Evolutionary conservation across 164 flowering plant species (phyloP).

Genomic region (Amborella trichopoda): DNA sequence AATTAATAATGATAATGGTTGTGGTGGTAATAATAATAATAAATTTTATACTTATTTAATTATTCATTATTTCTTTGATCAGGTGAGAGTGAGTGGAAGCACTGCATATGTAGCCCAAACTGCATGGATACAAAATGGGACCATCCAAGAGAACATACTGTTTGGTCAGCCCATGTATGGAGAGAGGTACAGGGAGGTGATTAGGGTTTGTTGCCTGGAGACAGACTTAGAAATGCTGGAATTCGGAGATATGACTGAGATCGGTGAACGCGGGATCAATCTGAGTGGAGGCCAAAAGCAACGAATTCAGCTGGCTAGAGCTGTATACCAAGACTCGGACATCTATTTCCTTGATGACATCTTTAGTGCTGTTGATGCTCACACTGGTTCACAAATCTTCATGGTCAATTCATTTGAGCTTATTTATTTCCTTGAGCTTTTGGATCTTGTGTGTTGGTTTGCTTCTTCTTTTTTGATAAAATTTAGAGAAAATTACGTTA

Average conservation of each 20-base stretch:
- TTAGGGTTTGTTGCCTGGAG: conserved; percentile 72
- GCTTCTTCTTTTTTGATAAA: too few relatives aligned
- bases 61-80: conserved; percentile 4
- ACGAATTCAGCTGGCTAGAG: conserved; percentile 92
- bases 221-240: conserved; percentile 98
- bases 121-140: conserved; percentile 94
- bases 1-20: too few relatives aligned
- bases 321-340: conserved; percentile 91
- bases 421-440: too few relatives aligned
- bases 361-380: conserved; percentile 98
- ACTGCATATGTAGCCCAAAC: conserved; percentile 98
- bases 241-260: conserved; percentile 91
- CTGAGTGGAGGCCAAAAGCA: conserved; percentile 99
- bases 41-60: too few relatives aligned
- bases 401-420: too few relatives aligned
- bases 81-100: conserved; percentile 83
- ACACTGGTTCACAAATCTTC: conserved; percentile 90
- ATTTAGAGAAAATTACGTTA: too few relatives aligned
- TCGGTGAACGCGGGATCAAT: conserved; percentile 97
- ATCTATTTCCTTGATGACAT: conserved; percentile 90
- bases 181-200: conserved; percentile 50
- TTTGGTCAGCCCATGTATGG: conserved; percentile 76
- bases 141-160: conserved; percentile 82
- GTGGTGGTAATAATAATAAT: too few relatives aligned
- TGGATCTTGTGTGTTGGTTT: too few relatives aligned